These are phyloP conservation scores for Schwanniomyces occidentalis DNA, from an alignment of 805 yeast genomes.

Conservation along the genomic window DNA sequence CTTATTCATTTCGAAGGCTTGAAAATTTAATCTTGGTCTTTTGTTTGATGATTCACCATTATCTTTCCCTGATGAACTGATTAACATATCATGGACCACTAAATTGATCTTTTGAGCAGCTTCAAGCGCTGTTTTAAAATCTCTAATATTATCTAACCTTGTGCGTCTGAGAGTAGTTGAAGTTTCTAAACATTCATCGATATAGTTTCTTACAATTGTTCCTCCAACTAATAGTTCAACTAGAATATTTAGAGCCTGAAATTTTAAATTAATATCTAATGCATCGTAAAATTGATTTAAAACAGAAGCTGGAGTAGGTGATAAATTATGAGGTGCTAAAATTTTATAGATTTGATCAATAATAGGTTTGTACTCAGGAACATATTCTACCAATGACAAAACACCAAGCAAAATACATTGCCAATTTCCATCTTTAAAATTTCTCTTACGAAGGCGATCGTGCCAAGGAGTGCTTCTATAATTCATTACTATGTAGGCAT, in stretches of 20 bases:
- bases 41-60: constrained; percentile 10
- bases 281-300: constrained; percentile 54
- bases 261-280: constrained; percentile 53
- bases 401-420: constrained; percentile 74
- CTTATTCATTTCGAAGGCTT: constrained; percentile 41
- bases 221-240: constrained; percentile 64
- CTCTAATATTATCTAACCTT: constrained; percentile 64
- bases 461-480: constrained; percentile 71
- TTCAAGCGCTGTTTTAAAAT: constrained; percentile 55
- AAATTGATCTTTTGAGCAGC: constrained; percentile 40
- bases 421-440: constrained; percentile 86
- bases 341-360: constrained; percentile 51
- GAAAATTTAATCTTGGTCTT: constrained; percentile 25
- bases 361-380: constrained; percentile 51
- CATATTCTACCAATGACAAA: constrained; percentile 57
- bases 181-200: constrained; percentile 70
- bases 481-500: constrained; percentile 51
- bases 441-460: constrained; percentile 70
- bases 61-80: constrained; percentile 10
- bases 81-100: constrained; percentile 19
- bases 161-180: constrained; percentile 63
- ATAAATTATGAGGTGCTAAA: constrained; percentile 57
- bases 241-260: constrained; percentile 60
- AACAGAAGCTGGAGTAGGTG: constrained; percentile 52
- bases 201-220: constrained; percentile 54